Evolutionary conservation across 2,329 filamentous ascomycete species (phyloP).

Genomic region (Incumbomyces lentus): DNA sequence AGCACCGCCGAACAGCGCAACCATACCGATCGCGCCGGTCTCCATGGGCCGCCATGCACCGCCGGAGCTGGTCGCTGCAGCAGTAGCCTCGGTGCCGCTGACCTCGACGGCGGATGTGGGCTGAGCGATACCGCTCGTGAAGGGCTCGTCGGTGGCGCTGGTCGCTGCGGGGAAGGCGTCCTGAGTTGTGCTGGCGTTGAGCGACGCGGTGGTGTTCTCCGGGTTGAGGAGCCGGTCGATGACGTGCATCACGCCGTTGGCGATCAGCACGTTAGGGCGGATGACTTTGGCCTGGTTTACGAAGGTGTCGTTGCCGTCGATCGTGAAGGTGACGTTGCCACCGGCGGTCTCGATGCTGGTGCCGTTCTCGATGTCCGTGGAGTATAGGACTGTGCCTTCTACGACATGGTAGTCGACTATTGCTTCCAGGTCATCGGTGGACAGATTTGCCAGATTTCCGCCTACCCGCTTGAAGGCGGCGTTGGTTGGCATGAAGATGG

Average conservation of each 20-base stretch:
- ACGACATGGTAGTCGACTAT: slow-evolving; percentile 58
- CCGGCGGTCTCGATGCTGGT: slow-evolving; percentile 32
- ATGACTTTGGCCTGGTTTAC: slow-evolving; percentile 45
- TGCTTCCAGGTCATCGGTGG: slow-evolving; percentile 36
- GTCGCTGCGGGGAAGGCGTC: slow-evolving; percentile 47
- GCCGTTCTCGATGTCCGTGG: slow-evolving; percentile 38
- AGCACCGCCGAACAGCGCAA: slow-evolving; percentile 3
- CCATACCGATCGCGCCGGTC: slow-evolving; percentile 12
- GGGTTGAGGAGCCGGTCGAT: slow-evolving; percentile 53
- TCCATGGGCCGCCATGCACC: slow-evolving; percentile 15
- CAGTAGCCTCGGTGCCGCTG: slow-evolving; percentile 1
- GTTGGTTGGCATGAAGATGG: slow-evolving; percentile 56
- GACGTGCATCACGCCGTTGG: slow-evolving; percentile 49
- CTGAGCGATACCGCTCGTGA: slow-evolving; percentile 44
- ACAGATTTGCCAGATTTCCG: slow-evolving; percentile 40
- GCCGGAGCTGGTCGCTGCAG: slow-evolving; percentile 4
- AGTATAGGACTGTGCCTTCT: slow-evolving; percentile 39
- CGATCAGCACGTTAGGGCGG: slow-evolving; percentile 39
- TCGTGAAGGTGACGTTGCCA: slow-evolving; percentile 38
- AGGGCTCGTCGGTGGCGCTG: slow-evolving; percentile 40
- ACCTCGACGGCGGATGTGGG: slow-evolving; percentile 25
- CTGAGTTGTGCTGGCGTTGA: slow-evolving; percentile 36
- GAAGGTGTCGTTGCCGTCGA: slow-evolving; percentile 34
- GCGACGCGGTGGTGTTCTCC: slow-evolving; percentile 35
- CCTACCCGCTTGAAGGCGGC: slow-evolving; percentile 50